Percentiles rank a stretch among this genome's conserved stretches.
phyloP scores from a whole-genome alignment of 2,329 filamentous ascomycete species.

The Clonostachys solani region DNA sequence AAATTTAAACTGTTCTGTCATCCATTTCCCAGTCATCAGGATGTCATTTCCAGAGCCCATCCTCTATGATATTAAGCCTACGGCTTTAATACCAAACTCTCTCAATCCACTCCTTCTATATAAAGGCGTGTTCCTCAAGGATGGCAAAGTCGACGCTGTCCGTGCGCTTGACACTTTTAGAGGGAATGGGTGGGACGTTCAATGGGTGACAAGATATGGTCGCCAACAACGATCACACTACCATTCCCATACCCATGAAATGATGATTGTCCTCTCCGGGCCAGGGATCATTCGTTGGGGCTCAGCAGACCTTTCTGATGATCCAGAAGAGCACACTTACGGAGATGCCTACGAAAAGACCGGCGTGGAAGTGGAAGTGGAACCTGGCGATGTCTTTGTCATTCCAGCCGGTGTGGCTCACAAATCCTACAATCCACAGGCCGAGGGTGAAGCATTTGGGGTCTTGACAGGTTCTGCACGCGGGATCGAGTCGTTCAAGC shows the following conservation, averaged over 20 bases:
- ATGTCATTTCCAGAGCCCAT: too few relatives aligned
- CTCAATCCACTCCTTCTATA: conserved; percentile 46
- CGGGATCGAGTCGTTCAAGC: conserved; percentile 21
- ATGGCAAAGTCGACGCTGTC: conserved; percentile 11
- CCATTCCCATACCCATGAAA: conserved; percentile 48
- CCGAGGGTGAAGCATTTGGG: conserved; percentile 16
- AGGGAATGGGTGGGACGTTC: conserved; percentile 41
- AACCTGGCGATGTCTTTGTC: conserved; percentile 49
- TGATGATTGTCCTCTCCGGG: conserved; percentile 47
- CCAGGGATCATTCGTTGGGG: conserved; percentile 45
- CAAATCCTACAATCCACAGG: conserved; percentile 38
- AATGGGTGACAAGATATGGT: conserved; percentile 52
- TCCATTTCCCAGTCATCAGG: too few relatives aligned
- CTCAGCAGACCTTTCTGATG: conserved; percentile 36
- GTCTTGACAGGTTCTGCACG: conserved; percentile 33
- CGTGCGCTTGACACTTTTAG: conserved; percentile 35
- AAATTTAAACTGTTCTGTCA: too few relatives aligned
- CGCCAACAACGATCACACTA: conserved; percentile 48
- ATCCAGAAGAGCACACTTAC: conserved; percentile 27
- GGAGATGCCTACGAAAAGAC: conserved; percentile 30
- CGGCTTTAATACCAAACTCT: conserved; percentile 36
- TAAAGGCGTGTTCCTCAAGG: conserved; percentile 27
- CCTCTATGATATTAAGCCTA: too few relatives aligned
- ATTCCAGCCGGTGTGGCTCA: conserved; percentile 50
- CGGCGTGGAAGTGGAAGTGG: conserved; percentile 38